Base-by-base conservation (phyloP, 306 rosid genomes). In the Begonia peltatifolia region DNA sequence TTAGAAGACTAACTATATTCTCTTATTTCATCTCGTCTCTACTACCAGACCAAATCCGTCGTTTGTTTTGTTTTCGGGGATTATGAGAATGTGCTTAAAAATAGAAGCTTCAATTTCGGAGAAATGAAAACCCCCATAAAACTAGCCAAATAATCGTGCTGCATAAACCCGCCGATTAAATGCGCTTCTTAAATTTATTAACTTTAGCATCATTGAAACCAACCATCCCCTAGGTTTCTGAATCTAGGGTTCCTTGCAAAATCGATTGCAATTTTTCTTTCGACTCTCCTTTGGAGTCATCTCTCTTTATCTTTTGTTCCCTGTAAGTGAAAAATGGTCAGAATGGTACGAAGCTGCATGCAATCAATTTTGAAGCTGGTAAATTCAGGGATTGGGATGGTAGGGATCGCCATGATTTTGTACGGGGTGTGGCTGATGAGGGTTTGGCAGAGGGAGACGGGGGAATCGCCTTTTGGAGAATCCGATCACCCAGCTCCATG, bases 311-410 rank as follows among this genome's bases (percentile, higher is more conserved):
- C 35, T 56, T 50, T 42, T 60, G 41, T 72, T 76, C 25, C 10
- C 23, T 20, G 63, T 15, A n/a, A 55, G 6, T 17, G 52, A 10
- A 61, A 58, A 49, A 76, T 78, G 94, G 67, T 6, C 55, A 62
- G 75, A 49, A 22, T 80, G 53, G 61, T 66, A 55, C 80, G 90
- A 74, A 75, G 79, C 67, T 87, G 81, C 68, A 60, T 79, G 1
- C 94, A 81, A 74, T 87, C 87, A 50, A 57, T 79, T 35, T 61
- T 87, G 73, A 87, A 84, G 63, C 57, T 84, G 72, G 92, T 79
- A 38, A 87, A 87, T 64, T 87, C 94, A 23, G 67, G 80, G 23
- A 76, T 66, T 54, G 92, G 81, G 47, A 78, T 87, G 87, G 81
- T 78, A 14, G 94, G 94, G 44, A 15, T 87, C 30, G 92, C 87